Evolutionary conservation across 2,329 filamentous ascomycete species (phyloP).

Genomic region (Alternaria consortialis): DNA sequence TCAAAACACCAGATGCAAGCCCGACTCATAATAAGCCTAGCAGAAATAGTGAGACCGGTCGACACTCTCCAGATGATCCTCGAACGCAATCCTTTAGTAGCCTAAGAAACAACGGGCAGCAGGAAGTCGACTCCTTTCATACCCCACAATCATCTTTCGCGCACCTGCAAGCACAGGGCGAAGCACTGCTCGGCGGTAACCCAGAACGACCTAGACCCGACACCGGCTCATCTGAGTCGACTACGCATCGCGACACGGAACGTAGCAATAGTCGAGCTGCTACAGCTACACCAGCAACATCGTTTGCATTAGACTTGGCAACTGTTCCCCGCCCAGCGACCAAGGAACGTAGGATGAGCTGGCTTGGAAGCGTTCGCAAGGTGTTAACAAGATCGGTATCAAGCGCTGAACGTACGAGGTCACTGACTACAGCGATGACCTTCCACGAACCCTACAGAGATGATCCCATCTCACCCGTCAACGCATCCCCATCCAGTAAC

Average conservation of each 20-base stretch:
- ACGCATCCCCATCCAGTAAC: slow-evolving; percentile 12
- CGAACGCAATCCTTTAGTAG: slow-evolving; percentile 46
- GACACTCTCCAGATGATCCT: slow-evolving; percentile 31
- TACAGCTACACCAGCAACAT: slow-evolving; percentile 41
- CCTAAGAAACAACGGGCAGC: slow-evolving; percentile 45
- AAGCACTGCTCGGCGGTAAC: slow-evolving; percentile 60
- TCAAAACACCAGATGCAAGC: slow-evolving; percentile 45
- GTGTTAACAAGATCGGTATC: slow-evolving; percentile 45
- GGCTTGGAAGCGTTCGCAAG: slow-evolving; percentile 50
- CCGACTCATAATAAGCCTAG: slow-evolving; percentile 35
- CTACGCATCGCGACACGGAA: slow-evolving; percentile 35
- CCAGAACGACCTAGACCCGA: slow-evolving; percentile 43
- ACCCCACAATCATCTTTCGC: slow-evolving; percentile 61
- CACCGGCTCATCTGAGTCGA: slow-evolving; percentile 41
- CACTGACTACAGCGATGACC: slow-evolving; percentile 34
- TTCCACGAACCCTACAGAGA: slow-evolving; percentile 44
- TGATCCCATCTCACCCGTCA: slow-evolving; percentile 28
- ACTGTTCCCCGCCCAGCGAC: slow-evolving; percentile 18
- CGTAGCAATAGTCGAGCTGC: slow-evolving; percentile 32
- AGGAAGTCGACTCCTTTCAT: slow-evolving; percentile 60
- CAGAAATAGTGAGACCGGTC: slow-evolving; percentile 27
- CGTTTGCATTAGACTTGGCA: slow-evolving; percentile 30
- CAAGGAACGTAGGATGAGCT: slow-evolving; percentile 45
- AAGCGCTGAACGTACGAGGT: slow-evolving; percentile 38
- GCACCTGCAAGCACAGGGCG: slow-evolving; percentile 61